Base-by-base conservation (phyloP, 164 flowering plant species). In the Chimonanthus praecox region DNA sequence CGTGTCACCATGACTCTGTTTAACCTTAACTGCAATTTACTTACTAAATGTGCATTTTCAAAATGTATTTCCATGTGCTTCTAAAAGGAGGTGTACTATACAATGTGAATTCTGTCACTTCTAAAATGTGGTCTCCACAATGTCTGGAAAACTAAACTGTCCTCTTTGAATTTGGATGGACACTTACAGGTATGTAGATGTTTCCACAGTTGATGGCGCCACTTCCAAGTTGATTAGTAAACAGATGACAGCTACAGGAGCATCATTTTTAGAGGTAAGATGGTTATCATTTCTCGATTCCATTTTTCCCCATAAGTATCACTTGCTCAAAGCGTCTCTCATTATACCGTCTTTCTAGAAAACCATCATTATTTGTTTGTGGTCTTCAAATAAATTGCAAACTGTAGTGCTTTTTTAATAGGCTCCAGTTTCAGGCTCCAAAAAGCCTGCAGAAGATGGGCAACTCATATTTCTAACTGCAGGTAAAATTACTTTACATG, bases 381-480 rank as follows among this genome's bases (percentile, higher is more conserved):
- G 18, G 62, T 69, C 69, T 74, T 65, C 58, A 20, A 69, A 72
- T 51, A 76, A 66, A 73, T 58, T 75, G 70, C 71, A 66, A 73
- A 54, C 64, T 4, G 21, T 76, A 71, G 71, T 73, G 60, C 18
- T 76, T 84, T 79, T 69, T 74, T 60, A 71, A 51, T 78, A 94
- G 98, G 98, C 97, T 80, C 98, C 98, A 74, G 98, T 92, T 85
- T 94, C 98, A 73, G 98, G 98, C 73, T 94, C 98, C 76, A 94
- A 94, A 84, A 94, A 92, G 85, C 98, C 98, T 63, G 97, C 98
- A 50, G 98, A 92, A 82, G 98, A 92, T 80, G 97, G 97, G 65
- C 92, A 88, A 74, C 80, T 94, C 68, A 94, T 94, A 75, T 94
- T 94, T 85, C 94, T 94, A 48, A 88, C 97, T 50, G 97, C 97